Percentiles rank a stretch among this genome's conserved stretches.
These are phyloP conservation scores for Grammothele lineata DNA, from an alignment of 768 basidiomycete species.

Conservation along the genomic window DNA sequence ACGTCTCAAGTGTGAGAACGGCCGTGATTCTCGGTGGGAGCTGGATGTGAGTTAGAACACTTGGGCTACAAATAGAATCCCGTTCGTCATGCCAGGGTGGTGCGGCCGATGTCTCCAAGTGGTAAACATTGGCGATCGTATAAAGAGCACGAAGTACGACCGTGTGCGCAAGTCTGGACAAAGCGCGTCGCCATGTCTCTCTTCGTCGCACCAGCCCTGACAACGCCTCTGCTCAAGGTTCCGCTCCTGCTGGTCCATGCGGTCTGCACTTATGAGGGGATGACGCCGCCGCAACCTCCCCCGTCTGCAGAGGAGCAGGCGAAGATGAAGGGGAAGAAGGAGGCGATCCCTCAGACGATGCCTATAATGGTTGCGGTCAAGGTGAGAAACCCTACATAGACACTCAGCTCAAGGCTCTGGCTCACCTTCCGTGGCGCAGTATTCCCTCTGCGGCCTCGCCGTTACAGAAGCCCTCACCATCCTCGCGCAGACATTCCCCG, in stretches of 20 bases:
- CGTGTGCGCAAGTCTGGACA: not conserved
- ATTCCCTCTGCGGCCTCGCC: not conserved
- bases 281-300: not conserved
- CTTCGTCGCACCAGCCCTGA: not conserved
- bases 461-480: not conserved
- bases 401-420: too few relatives aligned
- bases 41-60: too few relatives aligned
- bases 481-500: not conserved
- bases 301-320: not conserved
- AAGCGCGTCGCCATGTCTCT: not conserved
- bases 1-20: too few relatives aligned
- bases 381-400: too few relatives aligned
- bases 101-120: too few relatives aligned
- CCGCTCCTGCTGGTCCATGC: not conserved
- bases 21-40: too few relatives aligned
- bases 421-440: too few relatives aligned
- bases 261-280: not conserved
- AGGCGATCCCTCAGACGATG: too few relatives aligned
- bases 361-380: not conserved
- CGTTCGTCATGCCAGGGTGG: too few relatives aligned
- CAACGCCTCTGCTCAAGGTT: constrained; percentile 2
- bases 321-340: not conserved
- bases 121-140: not conserved
- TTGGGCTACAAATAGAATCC: too few relatives aligned
- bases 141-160: not conserved